Conservation (phyloP, 805 yeast genomes). For the Candida nemodendra region DNA sequence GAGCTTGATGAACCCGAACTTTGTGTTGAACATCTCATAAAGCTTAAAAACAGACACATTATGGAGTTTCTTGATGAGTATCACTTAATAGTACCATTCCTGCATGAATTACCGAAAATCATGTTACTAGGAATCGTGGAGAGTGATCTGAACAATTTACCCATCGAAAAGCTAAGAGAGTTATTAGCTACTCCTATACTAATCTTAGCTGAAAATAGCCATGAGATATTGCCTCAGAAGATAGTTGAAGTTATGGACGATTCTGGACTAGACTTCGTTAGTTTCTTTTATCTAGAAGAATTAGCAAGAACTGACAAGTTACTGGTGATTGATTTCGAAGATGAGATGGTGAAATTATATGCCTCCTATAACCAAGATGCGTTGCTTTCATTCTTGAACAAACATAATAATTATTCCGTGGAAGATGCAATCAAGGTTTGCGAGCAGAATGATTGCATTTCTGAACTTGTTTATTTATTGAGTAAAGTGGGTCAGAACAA, state of each 20-base stretch:
- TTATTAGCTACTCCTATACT: slow-evolving; percentile 45
- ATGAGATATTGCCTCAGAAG: slow-evolving; percentile 56
- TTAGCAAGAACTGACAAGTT: slow-evolving; percentile 57
- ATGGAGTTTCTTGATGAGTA: slow-evolving; percentile 58
- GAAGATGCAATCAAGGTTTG: slow-evolving; percentile 69
- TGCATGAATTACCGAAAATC: slow-evolving; percentile 50
- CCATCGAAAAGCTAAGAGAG: slow-evolving; percentile 40
- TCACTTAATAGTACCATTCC: slow-evolving; percentile 57
- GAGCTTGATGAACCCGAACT: slow-evolving; percentile 54
- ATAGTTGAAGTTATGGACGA: slow-evolving; percentile 49
- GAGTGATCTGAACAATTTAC: slow-evolving; percentile 38
- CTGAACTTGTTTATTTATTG: slow-evolving; percentile 77
- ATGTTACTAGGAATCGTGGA: slow-evolving; percentile 33
- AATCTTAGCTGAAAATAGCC: slow-evolving; percentile 60
- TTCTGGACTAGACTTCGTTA: slow-evolving; percentile 45
- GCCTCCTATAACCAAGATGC: slow-evolving; percentile 56
- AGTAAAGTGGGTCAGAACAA: slow-evolving; percentile 80
- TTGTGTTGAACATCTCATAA: slow-evolving; percentile 65
- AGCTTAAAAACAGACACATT: slow-evolving; percentile 51
- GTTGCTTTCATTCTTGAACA: slow-evolving; percentile 61
- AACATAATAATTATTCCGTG: slow-evolving; percentile 62
- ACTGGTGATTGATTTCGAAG: slow-evolving; percentile 56
- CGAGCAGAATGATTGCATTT: slow-evolving; percentile 47
- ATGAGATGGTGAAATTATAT: slow-evolving; percentile 63
- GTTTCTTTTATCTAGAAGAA: slow-evolving; percentile 63